phyloP scores from a whole-genome alignment of 2,329 filamentous ascomycete species.

The Fusarium sp. region DNA sequence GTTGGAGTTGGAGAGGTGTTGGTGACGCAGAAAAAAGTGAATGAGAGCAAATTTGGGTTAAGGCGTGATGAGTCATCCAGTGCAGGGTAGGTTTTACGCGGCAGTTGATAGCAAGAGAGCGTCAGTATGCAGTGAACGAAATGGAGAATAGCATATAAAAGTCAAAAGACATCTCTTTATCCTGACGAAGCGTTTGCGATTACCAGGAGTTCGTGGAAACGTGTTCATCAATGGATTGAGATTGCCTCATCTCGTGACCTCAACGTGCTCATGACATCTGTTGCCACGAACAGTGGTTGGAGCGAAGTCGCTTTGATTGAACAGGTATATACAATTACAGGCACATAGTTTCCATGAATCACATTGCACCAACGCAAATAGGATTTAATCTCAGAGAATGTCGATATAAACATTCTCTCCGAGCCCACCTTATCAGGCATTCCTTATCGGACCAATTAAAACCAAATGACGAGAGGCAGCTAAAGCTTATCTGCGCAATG shows the following conservation, averaged over 20 bases:
- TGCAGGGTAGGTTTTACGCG: not conserved
- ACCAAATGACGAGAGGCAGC: not conserved
- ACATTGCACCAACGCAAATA: rapidly evolving
- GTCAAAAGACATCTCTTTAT: too few relatives aligned
- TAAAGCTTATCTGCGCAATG: not conserved
- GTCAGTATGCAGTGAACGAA: rapidly evolving
- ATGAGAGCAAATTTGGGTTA: not conserved
- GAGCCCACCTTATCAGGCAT: not conserved
- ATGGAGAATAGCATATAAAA: rapidly evolving
- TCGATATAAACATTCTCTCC: not conserved
- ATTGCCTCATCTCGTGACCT: too few relatives aligned
- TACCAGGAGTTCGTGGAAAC: too few relatives aligned
- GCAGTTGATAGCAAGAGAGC: rapidly evolving
- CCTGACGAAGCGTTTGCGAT: too few relatives aligned
- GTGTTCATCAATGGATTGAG: too few relatives aligned
- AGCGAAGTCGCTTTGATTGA: not conserved
- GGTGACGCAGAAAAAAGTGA: not conserved
- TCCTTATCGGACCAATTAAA: not conserved
- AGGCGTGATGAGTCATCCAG: not conserved
- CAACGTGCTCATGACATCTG: too few relatives aligned
- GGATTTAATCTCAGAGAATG: rapidly evolving
- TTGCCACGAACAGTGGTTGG: not conserved
- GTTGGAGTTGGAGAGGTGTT: not conserved
- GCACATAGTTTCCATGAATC: rapidly evolving
- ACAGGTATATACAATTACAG: rapidly evolving